Base-by-base conservation (phyloP, 345 rosid species). In the rapeseed (Brassica napus) region DNA sequence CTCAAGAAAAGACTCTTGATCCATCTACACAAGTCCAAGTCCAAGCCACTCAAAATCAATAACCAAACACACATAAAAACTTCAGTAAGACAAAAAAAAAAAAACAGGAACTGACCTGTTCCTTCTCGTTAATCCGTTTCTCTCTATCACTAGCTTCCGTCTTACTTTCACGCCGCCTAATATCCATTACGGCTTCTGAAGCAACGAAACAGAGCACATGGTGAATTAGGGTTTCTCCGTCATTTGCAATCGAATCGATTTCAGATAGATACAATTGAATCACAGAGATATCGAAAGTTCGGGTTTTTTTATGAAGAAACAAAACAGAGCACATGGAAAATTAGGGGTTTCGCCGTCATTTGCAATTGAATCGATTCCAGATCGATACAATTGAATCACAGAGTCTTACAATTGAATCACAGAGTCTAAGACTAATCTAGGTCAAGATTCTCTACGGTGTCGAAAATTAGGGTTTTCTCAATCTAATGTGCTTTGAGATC, bases 1-100 rank as follows among this genome's bases (percentile, higher is more conserved):
- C 87, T 91, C 97, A 64, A 85, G 73, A 34, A 87, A 78, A 57
- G 89, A 85, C 7, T 87, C 97, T 87, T 92, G 87, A 58, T 68
- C 80, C 82, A 82, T 78, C 84, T 77, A 68, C 47, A 80, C 52
- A 6, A 74, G 1, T 49, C 5, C 60, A 69, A 67, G 7, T 0
- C 39, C 44, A 35, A 35, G 8, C 57, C 57, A 49, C 57, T 1
- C 57, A n/a, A 4, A 55, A 18, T 18, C 61, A 16, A 70, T 75
- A 65, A 75, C 55, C 57, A 64, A 63, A 14, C 63, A 69, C 12
- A 75, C 35, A 23, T 6, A 39, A 28, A 28, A 3, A 16, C 2
- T 6, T 24, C 5, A 55, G 1, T 16, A 4, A 70, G 26, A 23
- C 73, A 16, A 47, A 44, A 2, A 42, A 2, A 42, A 42, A 44